Conservation (phyloP, 2,329 filamentous ascomycete species). For the Verticillium dahliae region DNA sequence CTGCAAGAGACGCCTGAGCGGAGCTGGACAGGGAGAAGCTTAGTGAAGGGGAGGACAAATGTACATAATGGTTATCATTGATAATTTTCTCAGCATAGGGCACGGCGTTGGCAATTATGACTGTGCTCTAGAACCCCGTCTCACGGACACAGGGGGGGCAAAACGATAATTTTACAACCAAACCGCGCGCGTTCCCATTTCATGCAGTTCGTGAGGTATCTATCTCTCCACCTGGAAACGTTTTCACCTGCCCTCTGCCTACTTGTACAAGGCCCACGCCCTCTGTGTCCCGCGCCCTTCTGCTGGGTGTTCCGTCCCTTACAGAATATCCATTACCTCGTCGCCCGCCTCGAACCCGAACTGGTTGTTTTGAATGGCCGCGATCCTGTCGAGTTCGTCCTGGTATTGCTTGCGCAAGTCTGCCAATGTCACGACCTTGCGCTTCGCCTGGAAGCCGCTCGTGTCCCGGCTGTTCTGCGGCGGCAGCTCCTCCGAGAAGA, state of each 20-base stretch:
- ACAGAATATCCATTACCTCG: conserved; percentile 48
- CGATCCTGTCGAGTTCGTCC: conserved; percentile 79
- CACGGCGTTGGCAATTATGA: conserved; percentile 27
- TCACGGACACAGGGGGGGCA: conserved; percentile 11
- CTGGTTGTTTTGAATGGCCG: conserved; percentile 80
- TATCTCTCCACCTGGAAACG: conserved; percentile 5
- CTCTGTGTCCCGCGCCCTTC: conserved; percentile 9
- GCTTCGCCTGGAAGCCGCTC: conserved; percentile 35
- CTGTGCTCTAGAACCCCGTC: conserved; percentile 11
- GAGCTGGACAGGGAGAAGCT: not conserved
- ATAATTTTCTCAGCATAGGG: conserved; percentile 29
- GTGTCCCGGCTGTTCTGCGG: conserved; percentile 8
- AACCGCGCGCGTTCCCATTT: conserved; percentile 6
- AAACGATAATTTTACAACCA: conserved; percentile 13
- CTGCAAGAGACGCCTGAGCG: not conserved
- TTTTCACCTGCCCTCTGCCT: not conserved
- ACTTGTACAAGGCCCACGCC: conserved; percentile 7
- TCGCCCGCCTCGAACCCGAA: conserved; percentile 64
- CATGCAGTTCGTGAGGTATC: conserved; percentile 13
- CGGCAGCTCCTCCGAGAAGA: conserved; percentile 46
- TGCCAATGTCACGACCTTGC: conserved; percentile 76
- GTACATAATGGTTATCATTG: conserved; percentile 3
- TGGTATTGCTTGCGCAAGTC: conserved; percentile 88
- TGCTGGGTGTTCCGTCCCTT: conserved; percentile 5
- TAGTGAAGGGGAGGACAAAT: not conserved